Evolutionary conservation across 2,329 filamentous ascomycete species (phyloP).

Genomic region (Aspergillus spinulosporus): DNA sequence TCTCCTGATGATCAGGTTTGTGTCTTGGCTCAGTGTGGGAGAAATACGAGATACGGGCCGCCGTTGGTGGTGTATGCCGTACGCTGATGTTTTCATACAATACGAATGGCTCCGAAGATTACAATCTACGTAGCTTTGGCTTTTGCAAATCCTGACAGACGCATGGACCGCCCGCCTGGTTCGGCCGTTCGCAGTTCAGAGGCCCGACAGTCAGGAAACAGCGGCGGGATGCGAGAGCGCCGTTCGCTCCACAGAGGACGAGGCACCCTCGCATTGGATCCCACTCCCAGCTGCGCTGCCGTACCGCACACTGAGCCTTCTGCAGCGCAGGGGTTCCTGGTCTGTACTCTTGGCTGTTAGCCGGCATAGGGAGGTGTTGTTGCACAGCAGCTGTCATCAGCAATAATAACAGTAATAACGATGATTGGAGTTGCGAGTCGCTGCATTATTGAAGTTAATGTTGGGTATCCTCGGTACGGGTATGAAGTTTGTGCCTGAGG

Average conservation of each 20-base stretch:
- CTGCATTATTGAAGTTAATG: not conserved
- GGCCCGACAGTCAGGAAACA: conserved; percentile 41
- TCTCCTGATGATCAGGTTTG: not conserved
- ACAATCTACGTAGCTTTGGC: not conserved
- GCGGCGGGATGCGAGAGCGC: conserved; percentile 34
- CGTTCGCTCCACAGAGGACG: conserved; percentile 34
- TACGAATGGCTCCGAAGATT: too few relatives aligned
- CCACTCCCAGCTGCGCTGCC: not conserved
- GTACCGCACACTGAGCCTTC: not conserved
- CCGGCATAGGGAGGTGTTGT: conserved; percentile 7
- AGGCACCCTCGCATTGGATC: conserved; percentile 2
- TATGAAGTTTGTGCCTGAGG: not conserved
- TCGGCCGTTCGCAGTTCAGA: conserved; percentile 21
- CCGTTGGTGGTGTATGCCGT: not conserved
- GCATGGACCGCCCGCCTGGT: conserved; percentile 23
- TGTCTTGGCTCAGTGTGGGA: too few relatives aligned
- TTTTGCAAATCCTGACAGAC: conserved; percentile 16
- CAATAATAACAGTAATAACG: not conserved
- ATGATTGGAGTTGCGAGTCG: not conserved
- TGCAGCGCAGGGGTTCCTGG: conserved; percentile 20
- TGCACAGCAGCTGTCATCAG: conserved; percentile 6
- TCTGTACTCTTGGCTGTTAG: not conserved
- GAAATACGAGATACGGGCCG: not conserved
- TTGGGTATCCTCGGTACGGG: not conserved
- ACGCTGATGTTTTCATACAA: too few relatives aligned